Evolutionary conservation across 2,329 filamentous ascomycete genomes (phyloP).

Genomic region (Diplodia scrobiculata): DNA sequence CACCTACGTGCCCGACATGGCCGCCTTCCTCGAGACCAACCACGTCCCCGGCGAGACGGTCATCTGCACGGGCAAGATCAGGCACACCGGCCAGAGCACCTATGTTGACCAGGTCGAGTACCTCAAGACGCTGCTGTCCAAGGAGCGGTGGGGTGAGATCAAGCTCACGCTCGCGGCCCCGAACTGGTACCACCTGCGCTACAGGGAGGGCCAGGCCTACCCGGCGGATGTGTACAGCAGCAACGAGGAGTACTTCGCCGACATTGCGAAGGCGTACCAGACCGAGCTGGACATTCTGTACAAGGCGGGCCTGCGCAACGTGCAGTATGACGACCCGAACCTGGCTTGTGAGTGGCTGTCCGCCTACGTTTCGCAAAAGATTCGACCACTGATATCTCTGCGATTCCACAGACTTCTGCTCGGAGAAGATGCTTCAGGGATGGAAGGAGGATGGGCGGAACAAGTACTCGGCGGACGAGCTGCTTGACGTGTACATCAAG

Average conservation of each 20-base stretch:
- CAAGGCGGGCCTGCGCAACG: constrained; percentile 48
- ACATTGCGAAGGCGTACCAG: constrained; percentile 49
- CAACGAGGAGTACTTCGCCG: constrained; percentile 49
- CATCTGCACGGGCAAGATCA: constrained; percentile 59
- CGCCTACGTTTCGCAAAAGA: too few species aligned
- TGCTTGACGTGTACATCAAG: constrained; percentile 71
- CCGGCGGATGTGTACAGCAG: constrained; percentile 46
- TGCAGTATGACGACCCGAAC: constrained; percentile 50
- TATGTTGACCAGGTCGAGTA: constrained; percentile 61
- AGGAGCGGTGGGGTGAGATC: constrained; percentile 62
- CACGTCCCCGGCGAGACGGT: constrained; percentile 58
- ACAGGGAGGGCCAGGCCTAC: constrained; percentile 55
- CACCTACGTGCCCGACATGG: constrained; percentile 61
- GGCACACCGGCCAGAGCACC: constrained; percentile 55
- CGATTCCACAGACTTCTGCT: constrained; percentile 37
- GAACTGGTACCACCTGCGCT: constrained; percentile 67
- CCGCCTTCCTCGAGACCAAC: constrained; percentile 60
- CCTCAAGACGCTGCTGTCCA: constrained; percentile 59
- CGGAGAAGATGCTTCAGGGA: constrained; percentile 40
- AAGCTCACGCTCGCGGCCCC: constrained; percentile 68
- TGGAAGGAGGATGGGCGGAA: constrained; percentile 63
- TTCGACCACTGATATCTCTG: neutral
- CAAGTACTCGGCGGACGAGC: constrained; percentile 64
- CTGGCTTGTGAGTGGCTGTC: constrained; percentile 41
- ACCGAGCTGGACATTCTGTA: constrained; percentile 50